These are phyloP conservation scores for Stagonosporopsis vannaccii DNA, from an alignment of 2,329 filamentous ascomycete genomes.

Conservation along the genomic window DNA sequence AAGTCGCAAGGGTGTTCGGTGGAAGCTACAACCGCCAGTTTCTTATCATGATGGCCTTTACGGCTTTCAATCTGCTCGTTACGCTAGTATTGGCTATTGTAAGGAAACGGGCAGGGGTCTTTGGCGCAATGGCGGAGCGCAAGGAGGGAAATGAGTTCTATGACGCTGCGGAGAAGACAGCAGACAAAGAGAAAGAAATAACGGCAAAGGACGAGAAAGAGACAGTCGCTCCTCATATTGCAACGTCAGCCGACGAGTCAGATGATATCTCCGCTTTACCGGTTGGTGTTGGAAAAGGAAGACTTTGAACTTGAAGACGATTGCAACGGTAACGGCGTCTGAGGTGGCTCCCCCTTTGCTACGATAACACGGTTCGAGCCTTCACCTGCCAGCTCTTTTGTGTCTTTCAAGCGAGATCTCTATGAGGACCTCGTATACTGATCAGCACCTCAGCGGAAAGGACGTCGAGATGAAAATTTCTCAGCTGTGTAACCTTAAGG, in stretches of 20 bases:
- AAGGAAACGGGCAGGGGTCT: constrained; percentile 34
- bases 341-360: too few species aligned
- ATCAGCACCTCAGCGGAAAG: not conserved
- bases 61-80: constrained; percentile 34
- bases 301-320: not conserved
- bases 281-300: not conserved
- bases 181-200: constrained; percentile 1
- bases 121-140: constrained; percentile 28
- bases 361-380: too few species aligned
- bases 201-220: not conserved
- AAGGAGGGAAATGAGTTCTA: constrained; percentile 38
- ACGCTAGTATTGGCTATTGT: constrained; percentile 27
- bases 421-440: not conserved
- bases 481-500: too few species aligned
- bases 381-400: not conserved
- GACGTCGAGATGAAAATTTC: not conserved
- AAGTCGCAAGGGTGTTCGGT: constrained; percentile 38
- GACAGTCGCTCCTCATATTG: not conserved
- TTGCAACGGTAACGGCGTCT: not conserved
- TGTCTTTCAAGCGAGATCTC: not conserved
- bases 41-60: constrained; percentile 38
- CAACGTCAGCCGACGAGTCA: not conserved
- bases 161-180: constrained; percentile 11
- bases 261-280: not conserved
- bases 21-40: constrained; percentile 44